Evolutionary conservation across 1,139 yeast species (phyloP), one percentile per base, ranked within the genome.

Genomic region (Diutina sp.): DNA sequence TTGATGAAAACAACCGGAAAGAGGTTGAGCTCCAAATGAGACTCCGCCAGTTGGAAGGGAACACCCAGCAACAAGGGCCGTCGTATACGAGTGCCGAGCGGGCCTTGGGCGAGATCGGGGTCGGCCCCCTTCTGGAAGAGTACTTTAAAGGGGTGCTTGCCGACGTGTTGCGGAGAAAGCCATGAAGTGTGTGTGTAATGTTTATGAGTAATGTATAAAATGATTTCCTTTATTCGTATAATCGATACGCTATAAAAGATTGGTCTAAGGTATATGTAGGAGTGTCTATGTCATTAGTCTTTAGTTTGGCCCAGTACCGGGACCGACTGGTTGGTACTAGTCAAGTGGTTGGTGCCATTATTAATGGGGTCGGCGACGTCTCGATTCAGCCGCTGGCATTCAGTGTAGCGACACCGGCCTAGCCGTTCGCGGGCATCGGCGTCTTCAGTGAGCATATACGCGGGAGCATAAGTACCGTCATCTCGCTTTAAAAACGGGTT

Each of bases 41-140:
- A 61, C 71, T 87, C 60, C 82, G 83, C 64, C 77, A 76, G 47
- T 69, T 87, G 59, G 61, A 60, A 58, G 63, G 64, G 25, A 63
- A 62, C 71, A 56, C 72, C 50, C 61, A 64, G 58, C 68, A 73
- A 7, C 69, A 83, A 21, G 78, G 82, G 56, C 74, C 85, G 54
- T 79, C 79, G 25, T 81, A 84, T 62, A 88, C 96, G 2, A 85
- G 91, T 66, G 97, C 96, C 0, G 96, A 89, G 66, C 69, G 77
- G 51, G 88, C 90, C 1, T 72, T 90, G 60, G 86, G 91, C 0
- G 80, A 81, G 62, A 85, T 88, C 58, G 95, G 95, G 1, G 91
- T 88, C 6, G 95, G 95, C 1, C 91, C 93, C 1, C 70, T 85
- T 58, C 82, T 87, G 1, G 85, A 74, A 47, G 74, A 72, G 6